Evolutionary conservation across 176 grass and related monocot genomes (phyloP), one percentile per base, ranked within the genome.

Genomic region (Zea luxurians): DNA sequence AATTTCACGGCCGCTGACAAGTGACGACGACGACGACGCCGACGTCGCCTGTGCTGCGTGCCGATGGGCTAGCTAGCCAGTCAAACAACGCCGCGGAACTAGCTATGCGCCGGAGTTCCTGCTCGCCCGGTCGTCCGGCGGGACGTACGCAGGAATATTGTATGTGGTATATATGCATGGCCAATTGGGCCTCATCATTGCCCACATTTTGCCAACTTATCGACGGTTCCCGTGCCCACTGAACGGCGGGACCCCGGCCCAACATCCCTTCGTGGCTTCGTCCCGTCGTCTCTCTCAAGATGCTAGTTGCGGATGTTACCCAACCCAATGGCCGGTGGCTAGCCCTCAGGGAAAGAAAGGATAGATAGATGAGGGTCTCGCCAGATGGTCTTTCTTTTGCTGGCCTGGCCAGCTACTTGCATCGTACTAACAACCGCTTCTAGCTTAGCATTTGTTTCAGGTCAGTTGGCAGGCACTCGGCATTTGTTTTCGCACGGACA

Each of bases 151-250:
- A 27, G 27, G 63, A 40, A 53, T 53, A 16, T 13, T 10, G 47
- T 48, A 74, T 69, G 58, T 27, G 27, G 38, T 15, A 3, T 54
- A 16, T 16, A 54, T 54, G 52, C 38, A 40, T 40, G 38, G 38
- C 4, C 41, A 42, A n/a, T n/a, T 42, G 41, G 41, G 41, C 41
- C 78, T 77, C 78, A 82, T 72, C 40, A 49, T 72, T 53, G 74
- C 65, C 68, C 55, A 50, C 64, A 70, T 27, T 76, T 20, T 40
- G 46, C 84, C 84, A 86, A 46, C 73, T 71, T 78, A 77, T 16
- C 46, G 3, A 1, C 6, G 4, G 10, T 1, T 17, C 4, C 72
- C 65, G 72, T 77, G 85, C 78, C 84, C 76, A 71, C 74, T 15
- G 12, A 42, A 1, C 61, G 16, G 5, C 15, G 61, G 35, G 61